phyloP scores from a whole-genome alignment of 208 protist genomes.

The Acanthamoeba triangularis region DNA sequence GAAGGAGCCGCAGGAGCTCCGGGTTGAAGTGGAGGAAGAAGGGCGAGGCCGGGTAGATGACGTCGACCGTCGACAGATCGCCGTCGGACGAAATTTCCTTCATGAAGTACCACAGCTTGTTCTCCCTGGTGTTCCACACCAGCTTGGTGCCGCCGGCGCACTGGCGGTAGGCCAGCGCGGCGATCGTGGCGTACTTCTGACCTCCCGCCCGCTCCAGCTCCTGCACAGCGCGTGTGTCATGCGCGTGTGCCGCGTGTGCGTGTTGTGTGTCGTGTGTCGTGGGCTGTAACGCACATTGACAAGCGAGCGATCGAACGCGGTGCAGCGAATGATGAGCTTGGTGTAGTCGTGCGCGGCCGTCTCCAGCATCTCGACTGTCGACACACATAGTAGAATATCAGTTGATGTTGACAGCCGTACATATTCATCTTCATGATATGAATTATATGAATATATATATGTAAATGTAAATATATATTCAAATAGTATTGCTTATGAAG shows the following conservation, averaged over 20 bases:
- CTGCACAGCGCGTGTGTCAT: background rate
- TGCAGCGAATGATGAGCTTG: background rate
- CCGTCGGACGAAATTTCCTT: constrained; percentile 85
- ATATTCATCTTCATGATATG: no score
- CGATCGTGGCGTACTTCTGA: constrained; percentile 65
- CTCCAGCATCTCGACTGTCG: background rate
- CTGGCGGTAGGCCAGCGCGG: constrained; percentile 79
- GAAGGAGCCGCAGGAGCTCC: constrained; percentile 43
- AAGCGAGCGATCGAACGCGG: background rate
- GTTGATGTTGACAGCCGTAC: background rate
- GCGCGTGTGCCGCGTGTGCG: background rate
- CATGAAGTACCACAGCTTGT: constrained; percentile 77
- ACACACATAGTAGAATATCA: background rate
- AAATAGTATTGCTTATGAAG: no score
- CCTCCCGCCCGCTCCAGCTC: constrained; percentile 26
- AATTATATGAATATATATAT: no score
- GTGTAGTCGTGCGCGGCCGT: background rate
- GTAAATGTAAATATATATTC: background rate
- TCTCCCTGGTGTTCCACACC: constrained; percentile 37
- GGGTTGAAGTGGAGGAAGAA: constrained; percentile 80
- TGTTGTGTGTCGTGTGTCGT: no score
- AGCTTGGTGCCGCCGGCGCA: constrained; percentile 76
- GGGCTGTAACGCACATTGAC: background rate
- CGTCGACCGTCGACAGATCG: constrained; percentile 81
- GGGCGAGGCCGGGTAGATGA: constrained; percentile 81